Evolutionary conservation across 495 filamentous ascomycete species (phyloP), one percentile per base, ranked within the genome.

Genomic region (Cercophora scortea): DNA sequence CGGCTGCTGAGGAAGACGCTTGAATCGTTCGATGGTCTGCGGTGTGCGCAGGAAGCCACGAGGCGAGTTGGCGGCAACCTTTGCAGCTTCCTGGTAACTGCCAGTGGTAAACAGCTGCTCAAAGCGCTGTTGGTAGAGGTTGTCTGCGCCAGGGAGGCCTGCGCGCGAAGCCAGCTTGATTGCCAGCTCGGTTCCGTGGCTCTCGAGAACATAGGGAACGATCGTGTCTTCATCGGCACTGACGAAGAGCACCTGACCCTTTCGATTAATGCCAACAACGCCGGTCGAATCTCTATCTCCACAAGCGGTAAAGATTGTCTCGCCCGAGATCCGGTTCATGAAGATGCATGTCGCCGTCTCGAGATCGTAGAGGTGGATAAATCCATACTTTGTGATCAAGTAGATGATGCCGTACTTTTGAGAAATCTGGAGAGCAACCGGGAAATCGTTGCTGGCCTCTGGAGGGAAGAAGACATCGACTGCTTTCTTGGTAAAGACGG

Each of bases 311-410:
- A 99, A 99, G 63, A 99, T 97, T 0, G 93, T 99, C 64, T 99
- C 93, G 72, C 90, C 94, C 17, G 93, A 99, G 62, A 99, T 99
- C 47, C 93, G 87, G 73, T 99, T 97, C 91, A 99, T 95, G 81
- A 96, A 99, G 64, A 99, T 92, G 65, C 90, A 93, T n/a, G 88
- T 89, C 35, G 88, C 93, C 6, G 88, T 92, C 73, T 97, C 93
- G 42, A 99, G 81, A 61, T 99, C 93, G 69, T 97, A 97, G 9
- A 99, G 80, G 69, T 99, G 93, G 58, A 99, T 97, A 72, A 97
- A 99, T 41, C 93, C 93, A 64, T 96, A 99, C 66, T 99, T 99
- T 15, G 93, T 99, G 50, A 97, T 89, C 39, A 99, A 81, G 68
- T 96, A 96, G 52, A 97, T 87, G 62, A 99, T 78, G 60, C 89